Evolutionary conservation across 2,329 filamentous ascomycete genomes (phyloP).

Genomic region (Ophiosphaerella herpotricha): DNA sequence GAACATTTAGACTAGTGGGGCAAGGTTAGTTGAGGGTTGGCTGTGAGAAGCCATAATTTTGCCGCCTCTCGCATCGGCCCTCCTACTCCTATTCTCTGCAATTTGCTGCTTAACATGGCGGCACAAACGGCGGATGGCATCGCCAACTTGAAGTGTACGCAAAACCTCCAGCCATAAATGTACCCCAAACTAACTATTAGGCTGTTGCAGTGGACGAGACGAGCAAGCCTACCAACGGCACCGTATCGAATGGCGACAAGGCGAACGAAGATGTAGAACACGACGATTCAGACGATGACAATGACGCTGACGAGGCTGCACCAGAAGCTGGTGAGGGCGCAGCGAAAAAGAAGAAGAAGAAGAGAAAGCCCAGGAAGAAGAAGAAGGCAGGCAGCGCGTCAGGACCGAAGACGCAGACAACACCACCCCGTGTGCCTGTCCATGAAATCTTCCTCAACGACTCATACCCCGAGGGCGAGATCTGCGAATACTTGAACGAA

Average conservation of each 20-base stretch:
- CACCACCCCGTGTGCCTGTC: conserved; percentile 74
- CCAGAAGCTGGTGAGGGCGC: conserved; percentile 42
- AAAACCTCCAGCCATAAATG: neutral
- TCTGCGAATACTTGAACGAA: conserved; percentile 76
- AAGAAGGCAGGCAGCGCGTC: conserved; percentile 57
- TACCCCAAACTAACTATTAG: conserved; percentile 1
- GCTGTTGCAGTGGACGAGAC: conserved; percentile 42
- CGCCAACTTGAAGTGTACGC: conserved; percentile 45
- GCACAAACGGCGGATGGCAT: conserved; percentile 44
- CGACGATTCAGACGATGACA: conserved; percentile 60
- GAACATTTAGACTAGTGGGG: conserved; percentile 2
- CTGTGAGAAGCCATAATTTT: conserved; percentile 19
- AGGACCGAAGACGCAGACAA: conserved; percentile 70
- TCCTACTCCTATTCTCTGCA: neutral
- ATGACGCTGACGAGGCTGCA: conserved; percentile 56
- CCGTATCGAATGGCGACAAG: conserved; percentile 39
- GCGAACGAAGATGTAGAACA: conserved; percentile 55
- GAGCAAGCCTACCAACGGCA: conserved; percentile 36
- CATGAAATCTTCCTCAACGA: conserved; percentile 74
- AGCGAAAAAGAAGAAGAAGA: conserved; percentile 83
- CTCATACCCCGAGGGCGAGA: conserved; percentile 76
- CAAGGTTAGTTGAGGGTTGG: conserved; percentile 4
- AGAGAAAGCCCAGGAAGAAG: conserved; percentile 77
- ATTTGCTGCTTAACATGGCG: conserved; percentile 37
- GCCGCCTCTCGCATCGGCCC: neutral